Evolutionary conservation across 2,329 filamentous ascomycete genomes (phyloP).

Genomic region (Dactylellina haptotyla): DNA sequence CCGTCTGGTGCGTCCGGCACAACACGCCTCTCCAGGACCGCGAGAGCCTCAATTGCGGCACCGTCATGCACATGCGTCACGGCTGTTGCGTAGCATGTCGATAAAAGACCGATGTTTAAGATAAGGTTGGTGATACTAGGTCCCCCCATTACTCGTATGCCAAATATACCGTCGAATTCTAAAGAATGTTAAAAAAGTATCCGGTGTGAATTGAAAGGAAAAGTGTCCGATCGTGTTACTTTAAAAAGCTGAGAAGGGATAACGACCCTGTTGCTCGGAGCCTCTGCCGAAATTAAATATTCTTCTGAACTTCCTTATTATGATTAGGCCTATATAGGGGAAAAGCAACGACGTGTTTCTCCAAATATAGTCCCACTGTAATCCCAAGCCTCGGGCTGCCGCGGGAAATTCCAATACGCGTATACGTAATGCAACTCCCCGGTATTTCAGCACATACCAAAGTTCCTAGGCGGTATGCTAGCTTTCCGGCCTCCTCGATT

Average conservation of each 20-base stretch:
- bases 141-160: slow-evolving; percentile 19
- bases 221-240: slow-evolving; percentile 2
- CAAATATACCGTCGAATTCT: slow-evolving; percentile 5
- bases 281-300: slow-evolving; percentile 42
- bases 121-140: slow-evolving; percentile 23
- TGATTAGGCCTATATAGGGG: not conserved
- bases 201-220: slow-evolving; percentile 11
- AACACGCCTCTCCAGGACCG: slow-evolving; percentile 26
- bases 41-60: slow-evolving; percentile 9
- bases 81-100: slow-evolving; percentile 13
- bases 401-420: slow-evolving; percentile 14
- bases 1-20: slow-evolving; percentile 42
- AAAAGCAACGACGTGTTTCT: not conserved
- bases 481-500: slow-evolving; percentile 27
- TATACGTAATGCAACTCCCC: slow-evolving; percentile 26
- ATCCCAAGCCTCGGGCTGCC: slow-evolving; percentile 25
- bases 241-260: not conserved
- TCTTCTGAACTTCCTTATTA: slow-evolving; percentile 4
- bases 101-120: slow-evolving; percentile 30
- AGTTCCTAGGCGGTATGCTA: slow-evolving; percentile 3
- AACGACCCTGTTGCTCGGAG: not conserved
- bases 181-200: slow-evolving; percentile 2
- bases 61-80: slow-evolving; percentile 12
- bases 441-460: slow-evolving; percentile 22
- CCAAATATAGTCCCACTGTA: slow-evolving; percentile 8